These are phyloP conservation scores for Botrytis squamosa DNA, from an alignment of 2,329 filamentous ascomycete genomes.

Conservation along the genomic window DNA sequence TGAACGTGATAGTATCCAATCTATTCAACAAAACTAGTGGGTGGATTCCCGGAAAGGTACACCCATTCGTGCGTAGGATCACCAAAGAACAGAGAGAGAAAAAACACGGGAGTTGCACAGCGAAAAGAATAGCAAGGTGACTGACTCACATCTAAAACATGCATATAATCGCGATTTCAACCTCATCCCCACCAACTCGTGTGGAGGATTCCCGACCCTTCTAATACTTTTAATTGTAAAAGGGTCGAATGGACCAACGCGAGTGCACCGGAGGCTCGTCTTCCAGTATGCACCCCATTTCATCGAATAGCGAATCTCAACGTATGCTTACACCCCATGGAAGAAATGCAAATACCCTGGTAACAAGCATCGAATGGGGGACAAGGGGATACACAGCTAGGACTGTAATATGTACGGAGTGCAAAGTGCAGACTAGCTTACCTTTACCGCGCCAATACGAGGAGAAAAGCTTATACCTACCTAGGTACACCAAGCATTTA, in stretches of 20 bases:
- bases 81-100: not conserved
- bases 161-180: not conserved
- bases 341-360: slow-evolving; percentile 7
- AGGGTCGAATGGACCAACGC: not conserved
- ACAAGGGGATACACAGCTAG: not conserved
- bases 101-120: not conserved
- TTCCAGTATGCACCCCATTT: not conserved
- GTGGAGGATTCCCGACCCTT: not conserved
- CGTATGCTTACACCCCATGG: not conserved
- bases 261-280: not conserved
- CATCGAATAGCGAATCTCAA: slow-evolving; percentile 1
- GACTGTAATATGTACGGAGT: not conserved
- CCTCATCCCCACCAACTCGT: not conserved
- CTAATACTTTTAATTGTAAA: not conserved
- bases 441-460: not conserved
- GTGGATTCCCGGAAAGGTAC: not conserved
- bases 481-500: not conserved
- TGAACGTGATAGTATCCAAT: not conserved
- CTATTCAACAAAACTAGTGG: not conserved
- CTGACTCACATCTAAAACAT: not conserved
- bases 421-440: not conserved
- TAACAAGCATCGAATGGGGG: not conserved
- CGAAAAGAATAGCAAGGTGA: not conserved
- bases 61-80: not conserved
- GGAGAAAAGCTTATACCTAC: not conserved